Evolutionary conservation across 2,329 filamentous ascomycete species (phyloP).

Genomic region (Arthrinium phaeospermum): DNA sequence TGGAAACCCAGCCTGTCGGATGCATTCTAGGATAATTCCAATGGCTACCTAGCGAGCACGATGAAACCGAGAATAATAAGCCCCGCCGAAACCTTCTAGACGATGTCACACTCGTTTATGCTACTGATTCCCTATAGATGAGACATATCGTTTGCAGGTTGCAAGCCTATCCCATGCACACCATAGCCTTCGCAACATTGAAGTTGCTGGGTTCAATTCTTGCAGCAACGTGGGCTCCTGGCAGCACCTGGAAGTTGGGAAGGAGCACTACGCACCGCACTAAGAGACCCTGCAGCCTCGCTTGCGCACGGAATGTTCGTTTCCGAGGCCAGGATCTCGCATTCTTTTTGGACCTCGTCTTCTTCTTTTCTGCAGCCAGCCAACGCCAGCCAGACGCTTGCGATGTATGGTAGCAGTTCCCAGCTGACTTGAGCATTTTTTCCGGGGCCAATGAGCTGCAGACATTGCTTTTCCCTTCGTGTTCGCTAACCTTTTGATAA

Average conservation of each 20-base stretch:
- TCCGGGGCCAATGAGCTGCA: background rate
- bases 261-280: background rate
- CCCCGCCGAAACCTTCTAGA: constrained; percentile 8
- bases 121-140: background rate
- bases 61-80: background rate
- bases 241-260: background rate
- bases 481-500: constrained; percentile 3
- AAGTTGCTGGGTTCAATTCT: background rate
- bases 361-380: background rate
- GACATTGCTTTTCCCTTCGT: background rate
- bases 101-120: constrained; percentile 8
- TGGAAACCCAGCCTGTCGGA: background rate
- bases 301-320: constrained; percentile 20
- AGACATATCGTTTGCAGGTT: background rate
- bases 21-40: background rate
- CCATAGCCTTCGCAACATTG: background rate
- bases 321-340: constrained; percentile 9
- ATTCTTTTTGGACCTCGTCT: background rate
- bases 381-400: background rate
- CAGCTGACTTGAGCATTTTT: background rate
- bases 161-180: background rate
- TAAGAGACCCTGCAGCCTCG: constrained; percentile 13
- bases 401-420: background rate
- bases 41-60: background rate
- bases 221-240: background rate